Evolutionary conservation across 108 stramenopile species (phyloP), one percentile per base, ranked within the genome.

Genomic region (Stephanodiscus triporus): DNA sequence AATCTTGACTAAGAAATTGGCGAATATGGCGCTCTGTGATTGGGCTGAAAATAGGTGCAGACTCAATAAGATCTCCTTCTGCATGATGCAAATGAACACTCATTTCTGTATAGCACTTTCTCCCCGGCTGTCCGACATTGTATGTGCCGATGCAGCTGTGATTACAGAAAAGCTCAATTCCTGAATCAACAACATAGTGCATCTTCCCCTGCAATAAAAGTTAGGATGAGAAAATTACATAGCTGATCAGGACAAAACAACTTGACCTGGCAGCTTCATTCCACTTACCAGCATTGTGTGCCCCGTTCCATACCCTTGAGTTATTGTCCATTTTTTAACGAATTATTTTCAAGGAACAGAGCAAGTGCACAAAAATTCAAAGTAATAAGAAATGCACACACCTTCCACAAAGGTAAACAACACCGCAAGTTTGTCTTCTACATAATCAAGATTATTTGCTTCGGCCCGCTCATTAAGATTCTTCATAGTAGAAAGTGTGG

Each of bases 71-170:
- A 3, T 57, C 53, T 9, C 36, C 37, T 19, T 60, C 51, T 56
- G 56, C 19, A 38, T 59, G 29, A 47, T 45, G 20, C 20, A 42
- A 54, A 32, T 72, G 65, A 20, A 43, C 58, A 66, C 49, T 50
- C 32, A 32, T 19, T 58, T 76, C 75, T 24, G 38, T 76, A 20
- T 38, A 14, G 53, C 19, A 30, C 27, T 6, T 37, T 23, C 38
- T 1, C 26, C 9, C 20, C n/a, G 57, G 7, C 0, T 37, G 26
- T 7, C 70, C 67, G 11, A 29, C 63, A 19, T 80, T 80, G 57
- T 63, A 75, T 24, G 79, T 76, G 30, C 70, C 62, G 14, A 70
- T 50, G 56, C 79, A 80, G 13, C 79, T 75, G 62, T 80, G 79
- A 47, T 80, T 80, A n/a, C 48, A 53, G 48, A 80, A 80, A 14